Percentiles rank a stretch among this genome's conserved stretches.
These are phyloP conservation scores for Apostasia ramifera DNA, from an alignment of 106 monocot species.

Conservation along the genomic window DNA sequence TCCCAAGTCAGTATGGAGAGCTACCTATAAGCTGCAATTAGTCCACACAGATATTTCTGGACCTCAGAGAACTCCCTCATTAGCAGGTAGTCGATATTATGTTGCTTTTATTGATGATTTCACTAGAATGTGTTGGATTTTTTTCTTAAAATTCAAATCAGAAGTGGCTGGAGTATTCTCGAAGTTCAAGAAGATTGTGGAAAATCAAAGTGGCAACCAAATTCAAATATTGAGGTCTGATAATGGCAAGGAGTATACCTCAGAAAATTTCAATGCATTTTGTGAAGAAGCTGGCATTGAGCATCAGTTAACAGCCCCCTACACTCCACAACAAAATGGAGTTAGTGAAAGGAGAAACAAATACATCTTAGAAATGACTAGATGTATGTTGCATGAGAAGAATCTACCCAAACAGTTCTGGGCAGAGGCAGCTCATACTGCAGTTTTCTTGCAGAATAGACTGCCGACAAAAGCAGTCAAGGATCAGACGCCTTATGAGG, in stretches of 20 bases:
- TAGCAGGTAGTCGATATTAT: neutral
- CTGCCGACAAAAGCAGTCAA: no score
- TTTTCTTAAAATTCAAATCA: conserved; percentile 2
- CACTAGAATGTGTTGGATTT: conserved; percentile 2
- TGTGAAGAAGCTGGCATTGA: neutral
- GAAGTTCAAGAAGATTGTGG: conserved; percentile 1
- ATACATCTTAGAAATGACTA: no score
- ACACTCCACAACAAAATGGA: conserved; percentile 6
- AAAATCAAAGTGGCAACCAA: conserved; percentile 2
- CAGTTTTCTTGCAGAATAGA: no score
- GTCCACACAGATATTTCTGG: neutral
- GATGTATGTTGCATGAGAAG: no score
- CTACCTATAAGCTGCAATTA: no score
- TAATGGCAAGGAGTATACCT: neutral
- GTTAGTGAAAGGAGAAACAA: no score
- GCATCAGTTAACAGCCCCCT: conserved; percentile 3
- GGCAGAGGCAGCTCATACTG: no score
- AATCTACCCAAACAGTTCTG: no score
- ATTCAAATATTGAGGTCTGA: neutral
- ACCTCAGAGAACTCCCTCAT: neutral
- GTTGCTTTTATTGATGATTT: conserved; percentile 2
- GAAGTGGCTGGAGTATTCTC: neutral
- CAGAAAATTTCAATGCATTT: neutral
- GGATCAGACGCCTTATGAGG: no score
- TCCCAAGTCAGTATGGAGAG: no score